Evolutionary conservation across 352 stramenopile genomes (phyloP).

Genomic region (Globisporangium irregulare): DNA sequence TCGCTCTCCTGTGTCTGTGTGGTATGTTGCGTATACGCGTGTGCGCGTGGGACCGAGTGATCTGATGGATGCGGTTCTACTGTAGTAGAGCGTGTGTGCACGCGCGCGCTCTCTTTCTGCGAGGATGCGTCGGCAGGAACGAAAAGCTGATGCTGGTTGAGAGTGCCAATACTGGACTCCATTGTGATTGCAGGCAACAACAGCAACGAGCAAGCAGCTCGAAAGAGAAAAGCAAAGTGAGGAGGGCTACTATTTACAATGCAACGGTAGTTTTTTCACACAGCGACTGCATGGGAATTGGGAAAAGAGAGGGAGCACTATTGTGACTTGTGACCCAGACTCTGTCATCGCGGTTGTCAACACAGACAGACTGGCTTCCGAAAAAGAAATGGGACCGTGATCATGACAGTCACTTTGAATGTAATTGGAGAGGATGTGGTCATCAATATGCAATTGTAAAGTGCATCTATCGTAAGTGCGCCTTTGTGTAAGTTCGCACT

Average conservation of each 20-base stretch:
- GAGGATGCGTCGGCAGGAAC: neutral
- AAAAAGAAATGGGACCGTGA: neutral
- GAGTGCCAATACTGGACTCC: neutral
- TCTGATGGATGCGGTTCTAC: neutral
- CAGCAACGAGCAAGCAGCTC: neutral
- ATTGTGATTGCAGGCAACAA: neutral
- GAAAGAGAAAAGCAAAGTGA: neutral
- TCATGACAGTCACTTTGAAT: neutral
- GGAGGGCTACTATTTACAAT: conserved; percentile 2
- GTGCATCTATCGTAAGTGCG: too few relatives aligned
- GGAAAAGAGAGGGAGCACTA: neutral
- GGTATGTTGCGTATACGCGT: neutral
- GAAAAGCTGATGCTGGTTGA: neutral
- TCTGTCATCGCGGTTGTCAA: neutral
- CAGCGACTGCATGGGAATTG: neutral
- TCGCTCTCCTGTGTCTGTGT: neutral
- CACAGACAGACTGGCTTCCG: neutral
- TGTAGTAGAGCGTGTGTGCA: neutral
- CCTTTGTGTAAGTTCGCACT: neutral
- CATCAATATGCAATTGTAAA: neutral
- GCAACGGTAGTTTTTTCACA: neutral
- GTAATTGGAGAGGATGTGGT: neutral
- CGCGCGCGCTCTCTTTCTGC: neutral
- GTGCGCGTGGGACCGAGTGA: neutral
- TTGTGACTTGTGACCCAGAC: conserved; percentile 6